Conservation (phyloP, 306 rosid species). For the Acacia melanoxylon region DNA sequence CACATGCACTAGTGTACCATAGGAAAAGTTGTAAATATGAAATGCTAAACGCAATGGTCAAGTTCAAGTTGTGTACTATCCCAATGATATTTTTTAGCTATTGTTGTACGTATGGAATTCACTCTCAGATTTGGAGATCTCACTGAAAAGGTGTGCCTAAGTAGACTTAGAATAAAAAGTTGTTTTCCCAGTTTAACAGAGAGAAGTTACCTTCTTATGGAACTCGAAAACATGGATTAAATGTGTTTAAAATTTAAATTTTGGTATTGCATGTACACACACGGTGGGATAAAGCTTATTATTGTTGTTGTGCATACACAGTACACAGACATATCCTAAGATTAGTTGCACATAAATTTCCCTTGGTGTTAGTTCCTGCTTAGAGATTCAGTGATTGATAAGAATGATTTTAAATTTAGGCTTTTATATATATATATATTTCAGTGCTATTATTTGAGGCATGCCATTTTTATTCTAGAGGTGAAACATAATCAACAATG, state of each 20-base stretch:
- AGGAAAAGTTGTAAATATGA: background rate
- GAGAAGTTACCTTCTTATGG: background rate
- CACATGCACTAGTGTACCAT: too few relatives aligned
- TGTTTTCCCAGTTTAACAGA: background rate
- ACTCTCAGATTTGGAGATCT: background rate
- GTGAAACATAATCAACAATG: background rate
- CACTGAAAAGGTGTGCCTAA: background rate
- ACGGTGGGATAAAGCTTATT: too few relatives aligned
- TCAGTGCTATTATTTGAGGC: background rate
- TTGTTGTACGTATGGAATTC: background rate
- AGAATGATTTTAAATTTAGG: background rate
- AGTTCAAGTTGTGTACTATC: background rate
- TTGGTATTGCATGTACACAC: background rate
- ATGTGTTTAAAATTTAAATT: background rate
- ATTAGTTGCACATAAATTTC: background rate
- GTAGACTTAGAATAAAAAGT: background rate
- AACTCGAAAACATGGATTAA: background rate
- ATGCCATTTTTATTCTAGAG: slow-evolving; percentile 6
- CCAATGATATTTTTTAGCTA: background rate
- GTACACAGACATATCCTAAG: background rate
- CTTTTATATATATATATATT: too few relatives aligned
- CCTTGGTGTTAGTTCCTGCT: background rate
- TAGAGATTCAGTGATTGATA: background rate
- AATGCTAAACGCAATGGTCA: background rate
- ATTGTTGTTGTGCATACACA: too few relatives aligned